Evolutionary conservation across 2,329 filamentous ascomycete species (phyloP), one percentile per base, ranked within the genome.

Genomic region (Macrophomina phaseolina): DNA sequence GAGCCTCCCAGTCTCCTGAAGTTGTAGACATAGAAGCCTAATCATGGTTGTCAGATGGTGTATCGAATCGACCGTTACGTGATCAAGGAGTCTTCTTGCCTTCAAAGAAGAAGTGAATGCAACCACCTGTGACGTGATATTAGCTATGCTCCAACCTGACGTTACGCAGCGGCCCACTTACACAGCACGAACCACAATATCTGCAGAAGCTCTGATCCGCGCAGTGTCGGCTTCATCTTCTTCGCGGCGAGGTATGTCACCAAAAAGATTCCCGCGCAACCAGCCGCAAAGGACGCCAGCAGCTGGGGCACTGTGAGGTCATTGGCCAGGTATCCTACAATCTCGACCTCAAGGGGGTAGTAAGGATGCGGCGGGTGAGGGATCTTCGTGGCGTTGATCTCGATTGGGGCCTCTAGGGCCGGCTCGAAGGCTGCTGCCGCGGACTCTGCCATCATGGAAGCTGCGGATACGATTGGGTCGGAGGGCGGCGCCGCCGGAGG

Each of bases 31-130:
- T 93, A 96, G 45, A 64, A 63, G 71, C 52, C 65, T 46, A 14
- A 23, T 53, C 42, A 23, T 23, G 32, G 9, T 16, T 45, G 63
- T 63, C 38, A 48, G 34, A 38, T 58, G 49, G 30, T 32, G 36
- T 28, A 36, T 38, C 16, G 14, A 2, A 2, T 40, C 32, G 18
- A 16, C 5, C 12, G 42, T 14, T 45, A 14, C 42, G 12, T 11
- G 6, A 23, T 28, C 23, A 14, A 7, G 8, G 32, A 12, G 7
- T 42, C 30, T 23, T 53, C 52, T 23, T 70, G 87, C 90, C 91
- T 81, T 97, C 93, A 77, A 97, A 97, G 74, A 91, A 89, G 65
- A 90, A 84, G 79, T 97, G 93, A 45, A 97, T 83, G 71, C 85
- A 87, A 2, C 87, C 89, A 71, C 86, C 87, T 90, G 62, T 51